Conservation (phyloP, 2,329 filamentous ascomycete species). For the Ophiostoma tasmaniense region DNA sequence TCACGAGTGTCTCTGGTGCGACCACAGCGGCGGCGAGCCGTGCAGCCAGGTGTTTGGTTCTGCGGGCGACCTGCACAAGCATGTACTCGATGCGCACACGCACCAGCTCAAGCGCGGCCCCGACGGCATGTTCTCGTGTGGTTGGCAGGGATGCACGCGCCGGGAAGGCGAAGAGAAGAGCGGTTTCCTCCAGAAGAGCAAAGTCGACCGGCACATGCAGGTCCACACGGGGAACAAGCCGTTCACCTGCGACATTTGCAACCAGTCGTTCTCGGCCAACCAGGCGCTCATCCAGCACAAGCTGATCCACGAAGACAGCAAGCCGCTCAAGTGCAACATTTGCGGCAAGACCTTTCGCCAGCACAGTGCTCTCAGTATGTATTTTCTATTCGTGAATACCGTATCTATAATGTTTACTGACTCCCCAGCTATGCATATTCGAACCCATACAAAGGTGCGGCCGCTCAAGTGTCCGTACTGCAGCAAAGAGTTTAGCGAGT, state of each 20-base stretch:
- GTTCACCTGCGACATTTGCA: constrained; percentile 47
- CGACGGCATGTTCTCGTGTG: constrained; percentile 41
- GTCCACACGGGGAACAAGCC: constrained; percentile 58
- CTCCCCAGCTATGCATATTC: constrained; percentile 54
- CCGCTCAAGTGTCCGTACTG: constrained; percentile 52
- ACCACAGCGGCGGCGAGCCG: constrained; percentile 19
- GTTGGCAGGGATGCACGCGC: constrained; percentile 50
- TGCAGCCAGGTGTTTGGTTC: constrained; percentile 32
- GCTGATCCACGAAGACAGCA: constrained; percentile 57
- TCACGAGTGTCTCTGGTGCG: constrained; percentile 27
- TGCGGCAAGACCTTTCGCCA: constrained; percentile 56
- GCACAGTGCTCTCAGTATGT: constrained; percentile 57
- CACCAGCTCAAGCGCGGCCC: constrained; percentile 35
- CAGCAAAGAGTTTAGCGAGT: constrained; percentile 53
- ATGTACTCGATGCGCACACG: constrained; percentile 45
- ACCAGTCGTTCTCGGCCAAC: constrained; percentile 53
- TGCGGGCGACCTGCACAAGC: constrained; percentile 45
- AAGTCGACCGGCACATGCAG: constrained; percentile 57
- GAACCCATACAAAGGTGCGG: constrained; percentile 58
- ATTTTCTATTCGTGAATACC: no score
- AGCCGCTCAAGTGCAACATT: constrained; percentile 50
- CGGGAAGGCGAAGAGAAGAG: constrained; percentile 32
- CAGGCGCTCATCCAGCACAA: constrained; percentile 61
- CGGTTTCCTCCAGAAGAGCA: constrained; percentile 52
- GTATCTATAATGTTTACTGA: neutral